phyloP scores from a whole-genome alignment of 2,329 filamentous ascomycete genomes.

The Sphaerostilbella broomeana region DNA sequence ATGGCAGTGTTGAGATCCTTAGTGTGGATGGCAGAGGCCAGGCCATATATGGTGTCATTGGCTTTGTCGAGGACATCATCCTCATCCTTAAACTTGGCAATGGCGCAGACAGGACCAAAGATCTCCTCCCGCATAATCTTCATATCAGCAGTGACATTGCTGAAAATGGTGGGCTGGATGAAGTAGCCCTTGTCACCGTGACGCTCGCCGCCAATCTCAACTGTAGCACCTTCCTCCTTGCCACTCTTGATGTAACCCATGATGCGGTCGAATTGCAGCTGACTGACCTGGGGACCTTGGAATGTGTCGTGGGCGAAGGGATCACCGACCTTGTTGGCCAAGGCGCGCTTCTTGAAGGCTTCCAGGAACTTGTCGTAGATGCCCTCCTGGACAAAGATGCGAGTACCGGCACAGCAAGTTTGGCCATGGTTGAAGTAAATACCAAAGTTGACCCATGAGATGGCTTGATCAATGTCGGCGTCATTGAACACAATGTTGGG shows the following conservation, averaged over 20 bases:
- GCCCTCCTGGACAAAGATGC: conserved; percentile 77
- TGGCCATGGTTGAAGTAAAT: conserved; percentile 62
- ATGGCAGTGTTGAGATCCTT: conserved; percentile 75
- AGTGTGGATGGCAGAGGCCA: conserved; percentile 80
- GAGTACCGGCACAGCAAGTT: conserved; percentile 68
- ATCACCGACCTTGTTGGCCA: conserved; percentile 73
- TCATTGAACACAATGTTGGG: conserved; percentile 77
- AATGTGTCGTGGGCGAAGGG: conserved; percentile 73
- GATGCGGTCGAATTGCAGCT: conserved; percentile 83
- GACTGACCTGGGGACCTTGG: conserved; percentile 81
- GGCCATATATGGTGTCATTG: conserved; percentile 73
- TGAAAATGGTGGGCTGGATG: conserved; percentile 88
- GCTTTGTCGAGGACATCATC: conserved; percentile 69
- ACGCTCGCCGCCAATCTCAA: conserved; percentile 48
- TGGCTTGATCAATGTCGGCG: conserved; percentile 68
- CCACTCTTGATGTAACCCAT: conserved; percentile 72
- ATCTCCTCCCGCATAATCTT: conserved; percentile 92
- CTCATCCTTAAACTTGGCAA: conserved; percentile 80
- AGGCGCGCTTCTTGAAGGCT: conserved; percentile 70
- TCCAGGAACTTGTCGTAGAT: conserved; percentile 84
- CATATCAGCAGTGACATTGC: conserved; percentile 73
- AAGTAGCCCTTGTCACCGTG: conserved; percentile 78
- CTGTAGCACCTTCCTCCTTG: conserved; percentile 50
- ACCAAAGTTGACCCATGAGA: conserved; percentile 70
- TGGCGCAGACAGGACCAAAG: conserved; percentile 79